Base-by-base conservation (phyloP, 169 alveolate species). In the Condylostoma magnum region DNA sequence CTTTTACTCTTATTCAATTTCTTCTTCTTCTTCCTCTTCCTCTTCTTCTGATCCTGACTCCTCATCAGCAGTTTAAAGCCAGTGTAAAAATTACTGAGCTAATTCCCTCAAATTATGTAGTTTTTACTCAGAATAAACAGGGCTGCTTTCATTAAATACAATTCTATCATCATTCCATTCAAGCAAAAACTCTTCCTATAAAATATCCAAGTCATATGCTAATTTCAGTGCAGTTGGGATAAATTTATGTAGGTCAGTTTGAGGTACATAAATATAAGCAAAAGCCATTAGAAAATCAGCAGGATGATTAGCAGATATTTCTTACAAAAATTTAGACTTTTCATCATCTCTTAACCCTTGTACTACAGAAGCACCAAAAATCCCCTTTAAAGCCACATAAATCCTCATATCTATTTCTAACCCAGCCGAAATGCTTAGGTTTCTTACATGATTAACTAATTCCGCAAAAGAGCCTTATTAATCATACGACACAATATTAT, bases 21-120 rank as follows among this genome's bases (percentile, higher is more conserved):
- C 73, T 34, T 58, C 50, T 33, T 70, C 48, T 56, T 69, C 74
- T 53, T 69, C 85, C 15, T 36, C 75, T 51, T 57, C 76, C 43
- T 75, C 82, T 6, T 72, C 83, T 48, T 44, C 82, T 18, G 55
- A 76, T 36, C 57, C 85, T 6, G 18, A 31, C 48, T 71, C 77
- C 6, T 78, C 81, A 27, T 73, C 86, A 33, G 70, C 82, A 20
- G 68, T 54, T 83, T 76, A 69, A 0, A 84, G 71, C 88, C 91
- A 84, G 8, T 66, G 72, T 20, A 84, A 37, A 79, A 84, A 76
- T 27, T 71, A 50, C n/a, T 25, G n/a, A 12, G 83, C 81, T 6
- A 18, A 22, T 22, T 53, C 53, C 46, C 53, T 71, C 67, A 80
- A 52, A 5, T 36, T 30, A 36, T 69, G 53, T 37, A 74, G 76